phyloP scores from a whole-genome alignment of 129 eudicot genomes.

The Arctium lappa region DNA sequence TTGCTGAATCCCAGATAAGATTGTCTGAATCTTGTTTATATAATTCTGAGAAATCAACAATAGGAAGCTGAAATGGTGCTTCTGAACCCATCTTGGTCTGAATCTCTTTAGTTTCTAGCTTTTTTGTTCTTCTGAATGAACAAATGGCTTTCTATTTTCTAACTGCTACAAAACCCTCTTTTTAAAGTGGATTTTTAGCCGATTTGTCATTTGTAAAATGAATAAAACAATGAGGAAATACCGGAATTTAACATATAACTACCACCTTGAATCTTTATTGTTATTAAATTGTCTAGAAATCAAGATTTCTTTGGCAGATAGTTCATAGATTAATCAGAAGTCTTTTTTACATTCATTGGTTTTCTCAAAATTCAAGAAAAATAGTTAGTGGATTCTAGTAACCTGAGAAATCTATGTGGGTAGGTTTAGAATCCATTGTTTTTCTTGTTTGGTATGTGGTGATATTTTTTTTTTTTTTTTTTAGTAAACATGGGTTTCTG shows the following conservation, averaged over 20 bases:
- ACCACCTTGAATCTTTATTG: background rate
- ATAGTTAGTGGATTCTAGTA: background rate
- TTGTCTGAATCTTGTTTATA: conserved; percentile 29
- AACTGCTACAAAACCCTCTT: background rate
- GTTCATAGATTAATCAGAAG: conserved; percentile 23
- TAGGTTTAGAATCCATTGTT: conserved; percentile 6
- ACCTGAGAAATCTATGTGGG: background rate
- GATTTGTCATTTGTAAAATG: background rate
- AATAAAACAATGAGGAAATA: background rate
- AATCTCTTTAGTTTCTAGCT: background rate
- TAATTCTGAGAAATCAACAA: conserved; percentile 23
- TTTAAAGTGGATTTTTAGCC: background rate
- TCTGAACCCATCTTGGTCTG: conserved; percentile 28
- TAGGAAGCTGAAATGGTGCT: conserved; percentile 35
- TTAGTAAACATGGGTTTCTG: too few relatives aligned
- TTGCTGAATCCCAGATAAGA: conserved; percentile 47
- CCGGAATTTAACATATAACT: background rate
- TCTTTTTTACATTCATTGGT: background rate
- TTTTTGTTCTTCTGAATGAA: background rate
- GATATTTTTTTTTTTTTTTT: too few relatives aligned
- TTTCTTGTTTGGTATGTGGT: background rate
- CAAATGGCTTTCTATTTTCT: background rate
- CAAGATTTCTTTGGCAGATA: background rate
- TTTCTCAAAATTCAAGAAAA: background rate
- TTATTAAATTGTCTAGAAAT: background rate